Percentiles rank a stretch among this genome's conserved stretches.
Evolutionary conservation across 371 early-diverging fungal genomes (phyloP).

Genomic region (Mortierella sp.): DNA sequence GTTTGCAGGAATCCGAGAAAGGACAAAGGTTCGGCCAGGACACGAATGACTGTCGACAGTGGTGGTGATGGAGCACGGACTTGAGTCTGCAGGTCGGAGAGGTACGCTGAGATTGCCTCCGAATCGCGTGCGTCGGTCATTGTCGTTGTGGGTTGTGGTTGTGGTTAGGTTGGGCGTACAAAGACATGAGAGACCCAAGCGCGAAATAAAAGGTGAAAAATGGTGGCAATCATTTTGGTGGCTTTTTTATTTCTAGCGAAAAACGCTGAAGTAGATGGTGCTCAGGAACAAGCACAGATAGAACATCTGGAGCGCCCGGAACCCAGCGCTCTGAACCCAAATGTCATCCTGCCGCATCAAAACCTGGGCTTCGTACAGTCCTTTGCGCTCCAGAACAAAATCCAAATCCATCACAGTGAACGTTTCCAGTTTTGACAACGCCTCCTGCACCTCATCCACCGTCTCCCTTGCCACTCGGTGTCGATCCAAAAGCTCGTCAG

Average conservation of each 20-base stretch:
- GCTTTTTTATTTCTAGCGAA: conserved; percentile 14
- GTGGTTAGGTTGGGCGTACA: not conserved
- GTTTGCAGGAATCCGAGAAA: conserved; percentile 28
- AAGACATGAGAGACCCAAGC: not conserved
- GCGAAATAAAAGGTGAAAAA: not conserved
- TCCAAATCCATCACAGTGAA: conserved; percentile 46
- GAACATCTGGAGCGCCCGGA: conserved; percentile 35
- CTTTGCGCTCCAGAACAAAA: conserved; percentile 39
- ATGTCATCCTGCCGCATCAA: conserved; percentile 32
- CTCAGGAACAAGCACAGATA: conserved; percentile 34
- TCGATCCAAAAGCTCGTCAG: conserved; percentile 30
- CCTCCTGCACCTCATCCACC: conserved; percentile 22
- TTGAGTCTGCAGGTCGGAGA: conserved; percentile 40
- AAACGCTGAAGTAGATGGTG: conserved; percentile 28
- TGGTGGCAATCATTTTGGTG: not conserved
- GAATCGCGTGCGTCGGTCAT: conserved; percentile 19
- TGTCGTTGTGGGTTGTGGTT: too few species aligned
- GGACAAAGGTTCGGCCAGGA: conserved; percentile 41
- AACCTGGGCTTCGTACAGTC: conserved; percentile 27
- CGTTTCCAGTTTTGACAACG: conserved; percentile 10
- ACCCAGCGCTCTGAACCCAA: conserved; percentile 39
- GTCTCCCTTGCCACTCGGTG: conserved; percentile 18
- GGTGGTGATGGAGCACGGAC: conserved; percentile 25
- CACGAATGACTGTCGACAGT: conserved; percentile 27
- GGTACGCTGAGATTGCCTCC: conserved; percentile 40